phyloP scores from a whole-genome alignment of 345 rosid genomes.

The Eucalyptus melliodora region DNA sequence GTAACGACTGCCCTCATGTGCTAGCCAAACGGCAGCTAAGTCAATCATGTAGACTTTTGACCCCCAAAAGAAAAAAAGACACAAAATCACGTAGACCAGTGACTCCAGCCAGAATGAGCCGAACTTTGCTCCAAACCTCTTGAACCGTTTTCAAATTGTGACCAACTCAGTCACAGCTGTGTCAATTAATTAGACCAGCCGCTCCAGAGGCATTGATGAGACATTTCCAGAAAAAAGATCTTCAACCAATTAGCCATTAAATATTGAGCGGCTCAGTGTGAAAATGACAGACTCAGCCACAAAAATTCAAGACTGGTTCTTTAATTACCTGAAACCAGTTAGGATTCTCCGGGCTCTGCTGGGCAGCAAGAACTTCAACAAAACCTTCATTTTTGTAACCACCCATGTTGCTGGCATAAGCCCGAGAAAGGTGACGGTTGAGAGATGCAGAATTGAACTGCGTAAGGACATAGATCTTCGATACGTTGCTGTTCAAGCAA shows the following conservation, averaged over 20 bases:
- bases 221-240: not conserved
- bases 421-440: slow-evolving; percentile 90
- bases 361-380: slow-evolving; percentile 99
- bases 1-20: not conserved
- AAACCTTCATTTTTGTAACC: slow-evolving; percentile 97
- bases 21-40: not conserved
- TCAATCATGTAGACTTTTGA: not conserved
- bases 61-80: too few relatives aligned
- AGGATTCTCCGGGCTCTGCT: slow-evolving; percentile 96
- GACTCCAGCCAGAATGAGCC: not conserved
- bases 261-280: not conserved
- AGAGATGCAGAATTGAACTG: slow-evolving; percentile 97
- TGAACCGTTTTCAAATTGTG: not conserved
- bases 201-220: not conserved
- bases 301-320: not conserved
- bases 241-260: not conserved
- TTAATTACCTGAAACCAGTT: slow-evolving; percentile 86
- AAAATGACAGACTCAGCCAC: not conserved
- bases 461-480: slow-evolving; percentile 91
- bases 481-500: slow-evolving; percentile 83
- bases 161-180: not conserved
- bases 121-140: not conserved
- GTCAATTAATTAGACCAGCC: not conserved
- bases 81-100: not conserved
- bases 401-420: slow-evolving; percentile 95